phyloP scores from a whole-genome alignment of 176 grass and related monocot species.

The Ensete glaucum region DNA sequence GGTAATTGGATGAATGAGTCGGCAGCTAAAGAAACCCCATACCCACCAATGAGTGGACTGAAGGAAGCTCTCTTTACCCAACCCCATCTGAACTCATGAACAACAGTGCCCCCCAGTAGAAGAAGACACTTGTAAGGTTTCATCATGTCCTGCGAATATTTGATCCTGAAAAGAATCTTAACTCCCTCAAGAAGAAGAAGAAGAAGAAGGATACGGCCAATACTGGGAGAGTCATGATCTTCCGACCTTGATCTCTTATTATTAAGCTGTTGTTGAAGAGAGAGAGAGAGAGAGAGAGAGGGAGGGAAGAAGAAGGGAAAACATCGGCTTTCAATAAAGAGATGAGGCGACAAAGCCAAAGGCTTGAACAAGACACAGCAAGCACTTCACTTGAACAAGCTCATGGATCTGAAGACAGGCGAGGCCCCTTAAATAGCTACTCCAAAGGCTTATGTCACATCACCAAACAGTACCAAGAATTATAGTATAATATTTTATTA shows the following conservation, averaged over 20 bases:
- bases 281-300: background rate
- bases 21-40: conserved; percentile 38
- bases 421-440: background rate
- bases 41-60: conserved; percentile 37
- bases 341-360: no score
- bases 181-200: no score
- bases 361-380: no score
- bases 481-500: background rate
- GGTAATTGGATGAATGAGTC: conserved; percentile 43
- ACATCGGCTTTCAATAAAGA: background rate
- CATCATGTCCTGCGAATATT: no score
- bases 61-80: conserved; percentile 41
- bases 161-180: no score
- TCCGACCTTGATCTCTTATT: background rate
- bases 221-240: no score
- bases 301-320: background rate
- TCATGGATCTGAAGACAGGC: background rate
- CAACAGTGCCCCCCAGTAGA: no score
- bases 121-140: no score
- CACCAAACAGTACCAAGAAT: background rate
- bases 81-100: no score
- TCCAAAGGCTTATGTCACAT: background rate
- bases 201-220: no score
- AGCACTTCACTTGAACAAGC: no score
- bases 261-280: background rate